Evolutionary conservation across 2,329 filamentous ascomycete genomes (phyloP), one percentile per base, ranked within the genome.

Genomic region (Ceratocystis cubensis): DNA sequence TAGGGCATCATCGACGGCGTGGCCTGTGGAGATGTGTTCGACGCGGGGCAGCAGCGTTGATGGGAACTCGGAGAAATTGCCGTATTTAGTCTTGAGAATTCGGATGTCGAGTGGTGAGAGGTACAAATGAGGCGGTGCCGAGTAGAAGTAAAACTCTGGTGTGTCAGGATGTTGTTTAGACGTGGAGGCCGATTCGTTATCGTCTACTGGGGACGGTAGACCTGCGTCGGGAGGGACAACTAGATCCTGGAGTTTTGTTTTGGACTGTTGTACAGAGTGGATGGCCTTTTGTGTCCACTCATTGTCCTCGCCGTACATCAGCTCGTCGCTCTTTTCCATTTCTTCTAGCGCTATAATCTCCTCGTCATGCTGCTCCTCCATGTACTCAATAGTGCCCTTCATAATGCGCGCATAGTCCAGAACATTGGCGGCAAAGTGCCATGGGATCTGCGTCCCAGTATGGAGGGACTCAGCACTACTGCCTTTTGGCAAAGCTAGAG

Each of bases 401-500:
- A 99, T 96, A 66, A 97, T 88, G 48, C 92, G 85, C 17, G 92
- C 91, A 75, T 96, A 99, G 74, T 99, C 94, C 73, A 95, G 82
- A 45, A 96, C 91, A 72, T 96, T 95, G 8, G 91, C 91, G 5
- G 90, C 91, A 76, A 94, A 91, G 74, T 95, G 91, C 94, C 94
- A 99, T 0, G 94, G 94, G 45, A 97, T 84, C 72, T 92, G 88
- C 63, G 93, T 86, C 7, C 83, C 84, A 22, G 84, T 81, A 37
- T 82, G 82, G 33, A 91, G 79, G 2, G 84, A 81, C 70, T 94
- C 88, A 2, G 85, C 84, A 2, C 88, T 86, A 74, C 96, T 93
- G 25, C 33, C 53, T 70, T 88, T 84, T 10, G 94, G 94, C 70
- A 99, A 80, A 2, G 93, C 93, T 68, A 97, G 80, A 1, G 91